Conservation (phyloP, 305 asterid genomes). For the Fraxinus xanthoxyloides region DNA sequence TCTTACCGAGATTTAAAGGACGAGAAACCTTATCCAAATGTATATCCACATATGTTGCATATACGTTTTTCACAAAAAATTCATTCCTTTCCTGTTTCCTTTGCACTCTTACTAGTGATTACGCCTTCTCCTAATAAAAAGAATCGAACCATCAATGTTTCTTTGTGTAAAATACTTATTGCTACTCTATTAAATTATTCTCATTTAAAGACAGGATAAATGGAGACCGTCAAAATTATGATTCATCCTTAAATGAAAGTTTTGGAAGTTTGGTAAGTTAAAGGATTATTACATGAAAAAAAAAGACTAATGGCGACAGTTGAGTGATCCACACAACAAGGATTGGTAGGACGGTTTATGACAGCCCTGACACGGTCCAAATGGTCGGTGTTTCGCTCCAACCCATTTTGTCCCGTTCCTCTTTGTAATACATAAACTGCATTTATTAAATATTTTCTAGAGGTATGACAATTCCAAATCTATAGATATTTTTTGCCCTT, state of each 20-base stretch:
- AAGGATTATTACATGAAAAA: background rate
- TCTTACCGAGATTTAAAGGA: background rate
- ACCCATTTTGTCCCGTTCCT: slow-evolving; percentile 4
- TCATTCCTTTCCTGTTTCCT: background rate
- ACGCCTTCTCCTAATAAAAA: background rate
- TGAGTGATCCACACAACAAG: slow-evolving; percentile 7
- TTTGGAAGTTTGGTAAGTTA: slow-evolving; percentile 14
- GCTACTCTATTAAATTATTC: background rate
- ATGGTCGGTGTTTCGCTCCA: slow-evolving; percentile 27
- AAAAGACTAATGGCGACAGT: slow-evolving; percentile 18
- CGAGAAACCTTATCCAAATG: background rate
- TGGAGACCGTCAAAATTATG: no score
- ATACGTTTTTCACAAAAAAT: background rate
- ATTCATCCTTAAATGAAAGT: no score
- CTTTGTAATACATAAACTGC: background rate
- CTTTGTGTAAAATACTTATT: background rate
- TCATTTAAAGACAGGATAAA: no score
- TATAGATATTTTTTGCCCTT: background rate
- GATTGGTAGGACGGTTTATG: slow-evolving; percentile 44
- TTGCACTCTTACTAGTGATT: background rate
- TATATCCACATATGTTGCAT: background rate
- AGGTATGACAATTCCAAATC: background rate
- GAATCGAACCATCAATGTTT: background rate
- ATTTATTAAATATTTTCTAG: background rate
- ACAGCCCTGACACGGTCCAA: background rate